phyloP scores from a whole-genome alignment of 345 rosid genomes.

The Populus simonii region DNA sequence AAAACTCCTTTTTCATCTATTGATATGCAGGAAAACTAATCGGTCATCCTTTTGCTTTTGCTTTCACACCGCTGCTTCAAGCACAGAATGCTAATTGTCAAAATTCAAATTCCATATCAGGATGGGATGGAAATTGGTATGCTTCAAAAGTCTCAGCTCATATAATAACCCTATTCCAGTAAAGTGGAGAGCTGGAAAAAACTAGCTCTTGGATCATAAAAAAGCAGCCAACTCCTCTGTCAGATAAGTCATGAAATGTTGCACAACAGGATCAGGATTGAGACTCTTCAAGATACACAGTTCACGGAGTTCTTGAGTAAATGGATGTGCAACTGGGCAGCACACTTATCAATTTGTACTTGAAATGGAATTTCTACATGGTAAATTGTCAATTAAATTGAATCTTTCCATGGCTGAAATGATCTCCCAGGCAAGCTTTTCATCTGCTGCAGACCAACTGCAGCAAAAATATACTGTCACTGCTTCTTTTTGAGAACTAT shows the following conservation, averaged over 20 bases:
- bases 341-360: background rate
- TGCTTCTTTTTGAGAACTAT: slow-evolving; percentile 5
- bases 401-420: slow-evolving; percentile 39
- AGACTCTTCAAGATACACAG: background rate
- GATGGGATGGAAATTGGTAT: background rate
- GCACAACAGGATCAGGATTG: background rate
- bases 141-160: background rate
- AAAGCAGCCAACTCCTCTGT: background rate
- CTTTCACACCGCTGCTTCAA: background rate
- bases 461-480: slow-evolving; percentile 60
- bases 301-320: background rate
- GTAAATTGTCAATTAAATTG: background rate
- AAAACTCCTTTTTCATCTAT: too few relatives aligned
- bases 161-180: background rate
- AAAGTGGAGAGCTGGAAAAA: background rate
- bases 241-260: background rate
- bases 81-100: background rate
- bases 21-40: too few relatives aligned
- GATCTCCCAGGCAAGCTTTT: slow-evolving; percentile 68
- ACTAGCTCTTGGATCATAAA: background rate
- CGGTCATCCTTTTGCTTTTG: background rate
- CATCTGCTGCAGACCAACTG: slow-evolving; percentile 63
- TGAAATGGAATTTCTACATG: background rate
- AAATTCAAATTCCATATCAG: background rate
- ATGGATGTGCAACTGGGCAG: background rate